Base-by-base conservation (phyloP, 768 basidiomycete species). In the Leucosporidium scottii region DNA sequence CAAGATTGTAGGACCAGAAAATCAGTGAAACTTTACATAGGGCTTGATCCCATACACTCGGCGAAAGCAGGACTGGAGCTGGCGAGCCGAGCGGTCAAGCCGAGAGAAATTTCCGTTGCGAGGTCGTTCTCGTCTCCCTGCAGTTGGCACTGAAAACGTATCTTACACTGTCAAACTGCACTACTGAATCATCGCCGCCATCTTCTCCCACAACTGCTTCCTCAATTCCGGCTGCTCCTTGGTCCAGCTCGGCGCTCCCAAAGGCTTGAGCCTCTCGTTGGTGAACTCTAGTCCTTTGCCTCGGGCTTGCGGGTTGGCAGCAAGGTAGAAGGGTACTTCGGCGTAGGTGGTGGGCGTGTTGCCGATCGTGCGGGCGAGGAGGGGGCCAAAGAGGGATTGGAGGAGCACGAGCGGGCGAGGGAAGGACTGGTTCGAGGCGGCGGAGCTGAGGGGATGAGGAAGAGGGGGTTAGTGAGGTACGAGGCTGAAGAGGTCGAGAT, bases 251-350 rank as follows among this genome's bases (percentile, higher is more conserved):
- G 70, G 70, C 28, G 59, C 28, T 4, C 69, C 64, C 1, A 71
- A 13, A 15, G 47, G 4, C 61, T 71, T 71, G 20, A 71, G 21
- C 20, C 58, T 49, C 31, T 62, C 34, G 13, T 67, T 65, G 17
- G 61, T 34, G n/a, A 57, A 65, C 49, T 65, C 61, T 4, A 65
- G 39, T 28, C 65, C 64, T 23, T 62, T 20, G 61, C 58, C 59
- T n/a, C 17, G 25, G 53, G 54, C 28, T 59, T 44, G 30, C 5
- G 49, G 51, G 56, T 75, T 73, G 34, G 72, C 74, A 4, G 69
- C 72, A 50, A 73, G 65, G 58, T 73, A 68, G 15, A 75, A 64
- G 9, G 74, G 74, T 27, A 75, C 61, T 25, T 75, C 70, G 53
- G 74, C 64, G 65, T 71, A 75, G 21, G 28, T 10, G 18, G 39